Evolutionary conservation across 1,139 yeast genomes (phyloP), one percentile per base, ranked within the genome.

Genomic region (Hyphopichia fennica): DNA sequence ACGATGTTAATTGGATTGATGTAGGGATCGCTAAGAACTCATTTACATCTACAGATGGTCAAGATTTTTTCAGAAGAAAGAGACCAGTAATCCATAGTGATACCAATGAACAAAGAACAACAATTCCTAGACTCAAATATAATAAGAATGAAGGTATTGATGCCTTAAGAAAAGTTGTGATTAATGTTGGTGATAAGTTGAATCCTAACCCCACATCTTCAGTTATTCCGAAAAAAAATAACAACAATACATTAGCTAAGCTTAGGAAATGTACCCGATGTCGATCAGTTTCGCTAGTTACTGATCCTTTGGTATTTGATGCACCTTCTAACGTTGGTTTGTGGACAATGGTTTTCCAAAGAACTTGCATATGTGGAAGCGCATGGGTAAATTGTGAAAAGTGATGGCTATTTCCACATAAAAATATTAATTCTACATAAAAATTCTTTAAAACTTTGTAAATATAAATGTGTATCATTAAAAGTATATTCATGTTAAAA

Each of bases 311-410:
- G 37, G 68, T 69, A 3, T 72, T 69, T 51, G 72, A 69, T 19
- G 45, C 60, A 3, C 63, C 71, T 30, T 68, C 55, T 45, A 52
- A 65, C 3, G 58, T 71, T 16, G 77, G 81, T 2, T 75, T 79
- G 44, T 85, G 91, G 89, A 80, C 87, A 0, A 72, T 82, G 69
- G 85, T 86, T 2, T 84, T 85, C 56, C 91, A 84, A 50, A 69
- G 91, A 49, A 79, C 81, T 16, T 88, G 96, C 61, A 68, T 86
- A 19, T 88, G 96, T 60, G 95, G 96, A 0, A 87, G 88, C 38
- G 75, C 83, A 4, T 86, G 93, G 93, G 79, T 78, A 2, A 71
- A 67, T 48, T 48, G 52, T 19, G 41, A 39, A 23, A 29, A 35
- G 19, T 33, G 20, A 17, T 6, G 14, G 14, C 5, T 28, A n/a